These are phyloP conservation scores for bread wheat (Triticum aestivum) DNA, from an alignment of 176 grass and related monocot species.

Conservation along the genomic window IWGSC_CS_RefSeq_v2.1 NC_057805.1:475247685-475248184, in stretches of 20 bases:
- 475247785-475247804: background rate
- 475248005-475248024: too few species aligned
- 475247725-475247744: background rate
- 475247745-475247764: slow-evolving; percentile 4
- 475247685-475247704: background rate
- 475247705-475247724: background rate
- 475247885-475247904: too few species aligned
- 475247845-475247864: background rate
- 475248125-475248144: background rate
- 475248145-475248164: too few species aligned
- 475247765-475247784: background rate
- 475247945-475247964: too few species aligned
- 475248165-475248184: too few species aligned
- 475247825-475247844: background rate
- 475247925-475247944: background rate
- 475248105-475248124: background rate
- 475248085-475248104: slow-evolving; percentile 18
- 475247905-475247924: background rate
- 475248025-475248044: too few species aligned
- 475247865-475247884: background rate
- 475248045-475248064: background rate
- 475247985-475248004: too few species aligned
- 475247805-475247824: background rate
- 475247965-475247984: too few species aligned
- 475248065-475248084: background rate